phyloP scores from a whole-genome alignment of 495 filamentous ascomycete genomes.

The Aspergillus diversus region DNA sequence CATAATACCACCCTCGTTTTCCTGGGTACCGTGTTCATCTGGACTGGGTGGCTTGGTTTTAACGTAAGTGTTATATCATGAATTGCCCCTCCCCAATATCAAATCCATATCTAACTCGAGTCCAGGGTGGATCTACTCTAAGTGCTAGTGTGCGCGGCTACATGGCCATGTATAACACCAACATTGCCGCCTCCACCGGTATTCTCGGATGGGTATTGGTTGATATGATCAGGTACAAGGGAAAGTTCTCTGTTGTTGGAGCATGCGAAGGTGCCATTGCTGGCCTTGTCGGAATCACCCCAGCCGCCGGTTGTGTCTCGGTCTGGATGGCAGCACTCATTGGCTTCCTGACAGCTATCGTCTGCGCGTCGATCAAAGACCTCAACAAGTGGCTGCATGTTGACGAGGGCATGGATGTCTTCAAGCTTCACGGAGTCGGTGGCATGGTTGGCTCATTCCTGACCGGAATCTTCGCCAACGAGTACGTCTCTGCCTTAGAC shows the following conservation, averaged over 20 bases:
- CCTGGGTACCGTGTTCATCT: conserved; percentile 60
- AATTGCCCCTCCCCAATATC: not conserved
- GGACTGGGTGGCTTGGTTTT: conserved; percentile 66
- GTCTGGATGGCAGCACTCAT: conserved; percentile 61
- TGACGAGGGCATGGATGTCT: conserved; percentile 66
- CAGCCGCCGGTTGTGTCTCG: conserved; percentile 62
- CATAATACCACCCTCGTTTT: conserved; percentile 62
- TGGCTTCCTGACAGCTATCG: conserved; percentile 58
- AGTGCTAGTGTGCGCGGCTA: conserved; percentile 60
- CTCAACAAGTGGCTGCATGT: conserved; percentile 61
- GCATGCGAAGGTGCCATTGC: conserved; percentile 66
- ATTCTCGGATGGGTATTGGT: conserved; percentile 63
- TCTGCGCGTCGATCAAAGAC: conserved; percentile 54
- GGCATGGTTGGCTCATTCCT: conserved; percentile 65
- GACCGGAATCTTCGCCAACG: conserved; percentile 62
- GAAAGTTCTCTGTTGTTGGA: conserved; percentile 61
- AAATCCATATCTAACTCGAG: conserved; percentile 8
- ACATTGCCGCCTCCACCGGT: conserved; percentile 59
- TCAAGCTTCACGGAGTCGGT: conserved; percentile 65
- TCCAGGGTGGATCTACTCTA: conserved; percentile 58
- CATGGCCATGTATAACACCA: conserved; percentile 64
- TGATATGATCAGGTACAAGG: conserved; percentile 57
- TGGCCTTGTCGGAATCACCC: conserved; percentile 67
- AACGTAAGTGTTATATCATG: conserved; percentile 40
- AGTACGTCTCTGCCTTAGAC: conserved; percentile 50